Percentiles rank a stretch among this genome's conserved stretches.
These are phyloP conservation scores for Hericium rajendrae DNA, from an alignment of 768 basidiomycete species.

Conservation along the genomic window DNA sequence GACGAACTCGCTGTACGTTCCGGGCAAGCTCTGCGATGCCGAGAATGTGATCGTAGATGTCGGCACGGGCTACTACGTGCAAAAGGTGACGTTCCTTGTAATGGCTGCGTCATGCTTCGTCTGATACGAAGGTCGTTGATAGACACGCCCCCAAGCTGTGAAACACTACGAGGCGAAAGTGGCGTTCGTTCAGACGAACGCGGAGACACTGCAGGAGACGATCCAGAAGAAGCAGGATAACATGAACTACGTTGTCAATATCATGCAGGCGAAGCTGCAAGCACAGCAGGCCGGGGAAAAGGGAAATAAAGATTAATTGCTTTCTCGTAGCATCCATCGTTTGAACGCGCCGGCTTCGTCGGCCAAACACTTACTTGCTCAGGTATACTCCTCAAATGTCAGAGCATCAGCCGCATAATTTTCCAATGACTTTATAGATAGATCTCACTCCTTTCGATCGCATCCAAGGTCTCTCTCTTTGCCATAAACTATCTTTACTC, in stretches of 20 bases:
- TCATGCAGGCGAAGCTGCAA: constrained; percentile 60
- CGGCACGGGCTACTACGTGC: constrained; percentile 93
- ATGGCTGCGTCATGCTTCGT: background rate
- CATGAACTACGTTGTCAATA: constrained; percentile 59
- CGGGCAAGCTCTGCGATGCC: constrained; percentile 75
- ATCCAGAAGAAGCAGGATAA: constrained; percentile 90
- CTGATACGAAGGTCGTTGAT: constrained; percentile 1
- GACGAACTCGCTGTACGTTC: constrained; percentile 92
- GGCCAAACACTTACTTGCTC: no score
- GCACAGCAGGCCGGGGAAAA: constrained; percentile 14
- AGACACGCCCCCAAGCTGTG: constrained; percentile 75
- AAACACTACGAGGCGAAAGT: constrained; percentile 78
- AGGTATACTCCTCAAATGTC: no score
- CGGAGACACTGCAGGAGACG: constrained; percentile 81
- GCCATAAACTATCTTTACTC: no score
- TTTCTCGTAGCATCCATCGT: background rate
- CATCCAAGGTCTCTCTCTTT: no score
- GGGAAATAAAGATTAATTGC: background rate
- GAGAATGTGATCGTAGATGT: constrained; percentile 91
- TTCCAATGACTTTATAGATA: no score
- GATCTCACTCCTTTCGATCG: no score
- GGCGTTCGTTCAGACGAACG: constrained; percentile 71
- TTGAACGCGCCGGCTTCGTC: background rate
- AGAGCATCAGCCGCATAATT: no score
- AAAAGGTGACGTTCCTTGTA: constrained; percentile 55